Base-by-base conservation (phyloP, 768 basidiomycete genomes). In the Strobilomyces echinocephalus region DNA sequence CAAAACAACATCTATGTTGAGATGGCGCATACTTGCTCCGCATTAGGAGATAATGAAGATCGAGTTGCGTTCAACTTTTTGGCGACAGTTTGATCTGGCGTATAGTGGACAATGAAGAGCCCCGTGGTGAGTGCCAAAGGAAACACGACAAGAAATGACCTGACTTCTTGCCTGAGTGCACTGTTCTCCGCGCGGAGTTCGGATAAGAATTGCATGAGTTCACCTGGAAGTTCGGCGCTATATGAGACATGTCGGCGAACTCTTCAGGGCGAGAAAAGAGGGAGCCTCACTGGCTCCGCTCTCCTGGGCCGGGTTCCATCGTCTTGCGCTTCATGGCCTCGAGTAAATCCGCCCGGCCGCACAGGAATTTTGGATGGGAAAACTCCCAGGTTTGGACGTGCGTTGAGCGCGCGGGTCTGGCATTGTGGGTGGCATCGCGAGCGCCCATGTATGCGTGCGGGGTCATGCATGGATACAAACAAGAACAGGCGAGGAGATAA, bases 321-420 rank as follows among this genome's bases (percentile, higher is more conserved):
- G 88, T 87, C 72, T 91, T 92, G 53, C 91, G 82, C 69, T 88
- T 91, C 64, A 93, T 93, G 62, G 87, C 87, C 63, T 91, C 88
- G 11, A 92, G 76, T 38, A 92, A 74, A 66, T 92, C 90, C 21
- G 85, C 83, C 11, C 88, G 81, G 0, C 82, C 90, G 41, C 88
- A 85, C 21, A 90, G 74, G 69, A 93, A 92, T 63, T 91, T 89
- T 69, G 84, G 83, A 67, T 94, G 91, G 5, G 86, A 88, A 69
- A 94, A 92, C 66, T 92, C 90, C 88, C 89, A 91, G 4, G 84
- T 87, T 70, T 92, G 88, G 33, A 85, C 0, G 88, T 87, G 58
- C 88, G 82, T 64, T 91, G 87, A 7, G 89, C 86, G 45, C 91
- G 85, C 24, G 89, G 89, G 89, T 89, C 82, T 89, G 68, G 56